phyloP scores from a whole-genome alignment of 305 asterid species.

The Stenogyne calaminthoides region DNA sequence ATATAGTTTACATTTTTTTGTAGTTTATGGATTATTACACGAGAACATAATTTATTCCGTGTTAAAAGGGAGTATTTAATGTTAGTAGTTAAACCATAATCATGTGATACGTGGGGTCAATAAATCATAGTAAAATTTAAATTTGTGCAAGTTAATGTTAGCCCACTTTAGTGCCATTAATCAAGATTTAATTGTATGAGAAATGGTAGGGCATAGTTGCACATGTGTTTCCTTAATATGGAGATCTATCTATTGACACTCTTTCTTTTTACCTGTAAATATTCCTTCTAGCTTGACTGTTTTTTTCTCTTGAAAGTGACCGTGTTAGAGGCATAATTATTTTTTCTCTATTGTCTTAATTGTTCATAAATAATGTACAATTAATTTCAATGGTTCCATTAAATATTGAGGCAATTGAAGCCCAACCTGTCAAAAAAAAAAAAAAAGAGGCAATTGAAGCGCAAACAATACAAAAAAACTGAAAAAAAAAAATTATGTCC shows the following conservation, averaged over 20 bases:
- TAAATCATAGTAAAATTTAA: not conserved
- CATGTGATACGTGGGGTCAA: not conserved
- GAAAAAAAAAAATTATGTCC: not conserved
- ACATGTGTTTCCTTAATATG: constrained; percentile 25
- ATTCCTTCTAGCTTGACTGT: constrained; percentile 18
- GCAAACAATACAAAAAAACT: too few species aligned
- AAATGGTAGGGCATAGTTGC: constrained; percentile 24
- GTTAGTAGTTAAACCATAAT: not conserved
- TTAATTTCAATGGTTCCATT: too few species aligned
- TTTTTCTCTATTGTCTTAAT: too few species aligned
- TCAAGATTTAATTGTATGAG: not conserved
- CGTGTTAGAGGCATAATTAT: too few species aligned
- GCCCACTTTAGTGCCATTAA: not conserved
- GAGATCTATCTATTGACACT: constrained; percentile 21
- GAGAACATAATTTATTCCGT: too few species aligned
- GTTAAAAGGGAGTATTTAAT: too few species aligned
- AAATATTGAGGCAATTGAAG: too few species aligned
- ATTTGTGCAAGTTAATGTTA: not conserved
- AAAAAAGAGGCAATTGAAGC: too few species aligned
- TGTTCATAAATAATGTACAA: too few species aligned
- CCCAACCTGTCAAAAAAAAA: too few species aligned
- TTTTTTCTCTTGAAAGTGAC: constrained; percentile 18
- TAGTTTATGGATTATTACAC: too few species aligned
- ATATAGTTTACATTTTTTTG: too few species aligned
- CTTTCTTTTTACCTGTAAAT: constrained; percentile 6